Evolutionary conservation across 1,284 basidiomycete species (phyloP), one percentile per base, ranked within the genome.

Genomic region (Cryptococcus deneoformans): DNA sequence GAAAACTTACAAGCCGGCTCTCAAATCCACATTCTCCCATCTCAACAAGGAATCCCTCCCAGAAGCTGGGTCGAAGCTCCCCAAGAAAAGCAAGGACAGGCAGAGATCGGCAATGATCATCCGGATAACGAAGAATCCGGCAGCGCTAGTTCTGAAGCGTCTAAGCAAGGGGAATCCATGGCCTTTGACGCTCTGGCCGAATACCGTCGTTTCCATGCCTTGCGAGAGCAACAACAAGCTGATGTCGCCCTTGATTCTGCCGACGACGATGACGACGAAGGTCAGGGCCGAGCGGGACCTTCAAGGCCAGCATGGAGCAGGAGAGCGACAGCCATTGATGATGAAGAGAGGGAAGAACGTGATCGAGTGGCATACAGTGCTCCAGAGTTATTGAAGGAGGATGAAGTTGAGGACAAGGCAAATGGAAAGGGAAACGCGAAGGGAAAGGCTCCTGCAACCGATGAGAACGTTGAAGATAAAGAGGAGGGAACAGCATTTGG

Each of bases 321-420:
- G 14, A 16, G 14, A 3, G 24, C 24, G 20, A 47, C 16, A 12
- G 16, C 6, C 3, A 12, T 47, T 34, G 49, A 36, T 9, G 16
- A 50, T 36, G 16, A 40, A 36, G 37, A 16, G 16, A 20, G 42
- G 36, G 46, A 50, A 37, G 54, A 60, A 39, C 46, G 39, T 12
- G 54, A 57, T n/a, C 52, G 50, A 34, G 57, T 63, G 11, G 60
- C 59, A 10, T 66, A 57, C 37, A 58, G 51, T 10, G 60, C 64
- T 4, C 64, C 64, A 9, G 64, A 66, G 48, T 14, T 66, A 47
- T 44, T 66, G 48, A 44, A 50, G 12, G 37, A 56, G 12, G 54
- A 52, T 20, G 55, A 51, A n/a, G 52, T 43, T 38, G 48, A 59
- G 42, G 51, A 29, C n/a, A 14, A 46, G 39, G 46, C 6, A 34